Base-by-base conservation (phyloP, 2,329 filamentous ascomycete species). In the Pyrenochaeta sp. region DNA sequence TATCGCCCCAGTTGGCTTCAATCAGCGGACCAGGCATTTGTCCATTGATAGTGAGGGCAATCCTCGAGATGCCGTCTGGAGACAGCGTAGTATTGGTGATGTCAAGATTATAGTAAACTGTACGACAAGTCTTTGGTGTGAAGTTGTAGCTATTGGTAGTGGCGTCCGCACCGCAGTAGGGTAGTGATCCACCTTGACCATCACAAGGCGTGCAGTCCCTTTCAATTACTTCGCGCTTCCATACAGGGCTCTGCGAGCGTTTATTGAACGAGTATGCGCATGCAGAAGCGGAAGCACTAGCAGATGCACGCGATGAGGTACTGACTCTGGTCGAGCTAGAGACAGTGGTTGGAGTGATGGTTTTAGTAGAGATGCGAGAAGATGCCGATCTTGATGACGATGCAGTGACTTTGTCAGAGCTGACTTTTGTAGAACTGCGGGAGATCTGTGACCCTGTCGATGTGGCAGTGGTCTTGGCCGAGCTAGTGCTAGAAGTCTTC, bases 1-100 rank as follows among this genome's bases (percentile, higher is more conserved):
- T 74, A 45, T 76, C 73, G 32, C 88, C 88, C 44, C 87, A 77
- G 10, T 36, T 15, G 14, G 33, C 33, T 36, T 36, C 14, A 17
- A 36, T 36, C 14, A n/a, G 17, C 9, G 35, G 35, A 3, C 35
- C 35, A 18, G 35, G 35, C 7, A 11, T 11, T 11, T 17, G 17
- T 17, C 35, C 35, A 11, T 37, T 37, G n/a, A 21, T 7, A 18
- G 12, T 18, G 10, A 37, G 17, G 4, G 17, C 17, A 10, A 20
- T 37, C 7, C 35, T 17, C 12, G 17, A 7, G 3, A 21, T 10
- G 17, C 35, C 35, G 20, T 37, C 35, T 37, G 35, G 35, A 2
- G 35, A 27, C 7, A 48, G 14, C 7, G 77, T 78, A 0, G 60
- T 69, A 47, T 77, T 76, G 12, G 63, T 71, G 33, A 78, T 62